Conservation (phyloP, 2,329 filamentous ascomycete species). For the Macrophomina tecta region DNA sequence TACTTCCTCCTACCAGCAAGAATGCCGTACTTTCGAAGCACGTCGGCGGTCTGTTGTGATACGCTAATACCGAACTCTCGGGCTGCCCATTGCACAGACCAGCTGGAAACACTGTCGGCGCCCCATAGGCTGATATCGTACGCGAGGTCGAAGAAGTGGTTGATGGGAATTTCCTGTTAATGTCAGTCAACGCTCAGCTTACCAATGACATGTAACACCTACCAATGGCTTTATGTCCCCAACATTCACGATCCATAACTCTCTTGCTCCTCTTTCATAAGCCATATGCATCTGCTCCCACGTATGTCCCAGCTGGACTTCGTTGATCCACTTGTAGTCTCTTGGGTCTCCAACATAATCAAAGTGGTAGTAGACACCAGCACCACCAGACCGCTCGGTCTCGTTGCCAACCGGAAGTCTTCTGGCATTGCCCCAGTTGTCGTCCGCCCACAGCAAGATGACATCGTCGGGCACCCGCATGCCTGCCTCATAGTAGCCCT, state of each 20-base stretch:
- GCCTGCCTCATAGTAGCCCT: slow-evolving; percentile 70
- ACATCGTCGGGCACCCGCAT: slow-evolving; percentile 69
- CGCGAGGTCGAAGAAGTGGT: slow-evolving; percentile 71
- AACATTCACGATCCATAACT: slow-evolving; percentile 72
- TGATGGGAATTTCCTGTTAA: slow-evolving; percentile 65
- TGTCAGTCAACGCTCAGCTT: slow-evolving; percentile 8
- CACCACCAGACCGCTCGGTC: slow-evolving; percentile 64
- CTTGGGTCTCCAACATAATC: slow-evolving; percentile 68
- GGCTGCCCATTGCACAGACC: slow-evolving; percentile 63
- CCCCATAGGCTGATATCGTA: slow-evolving; percentile 67
- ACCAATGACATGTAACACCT: slow-evolving; percentile 29
- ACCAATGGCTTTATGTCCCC: slow-evolving; percentile 68
- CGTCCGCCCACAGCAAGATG: slow-evolving; percentile 71
- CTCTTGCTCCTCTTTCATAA: slow-evolving; percentile 62
- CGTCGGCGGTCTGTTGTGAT: slow-evolving; percentile 55
- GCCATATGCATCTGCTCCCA: slow-evolving; percentile 70
- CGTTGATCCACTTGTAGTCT: slow-evolving; percentile 67
- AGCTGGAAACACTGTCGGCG: slow-evolving; percentile 61
- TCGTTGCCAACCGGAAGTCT: slow-evolving; percentile 67
- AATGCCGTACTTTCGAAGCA: slow-evolving; percentile 63
- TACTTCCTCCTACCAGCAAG: slow-evolving; percentile 66
- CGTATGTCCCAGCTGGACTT: slow-evolving; percentile 68
- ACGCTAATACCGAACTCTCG: slow-evolving; percentile 62
- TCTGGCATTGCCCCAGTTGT: slow-evolving; percentile 72
- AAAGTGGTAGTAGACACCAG: slow-evolving; percentile 71